These are phyloP conservation scores for Penicillium manginii DNA, from an alignment of 495 filamentous ascomycete species.

Conservation along the genomic window DNA sequence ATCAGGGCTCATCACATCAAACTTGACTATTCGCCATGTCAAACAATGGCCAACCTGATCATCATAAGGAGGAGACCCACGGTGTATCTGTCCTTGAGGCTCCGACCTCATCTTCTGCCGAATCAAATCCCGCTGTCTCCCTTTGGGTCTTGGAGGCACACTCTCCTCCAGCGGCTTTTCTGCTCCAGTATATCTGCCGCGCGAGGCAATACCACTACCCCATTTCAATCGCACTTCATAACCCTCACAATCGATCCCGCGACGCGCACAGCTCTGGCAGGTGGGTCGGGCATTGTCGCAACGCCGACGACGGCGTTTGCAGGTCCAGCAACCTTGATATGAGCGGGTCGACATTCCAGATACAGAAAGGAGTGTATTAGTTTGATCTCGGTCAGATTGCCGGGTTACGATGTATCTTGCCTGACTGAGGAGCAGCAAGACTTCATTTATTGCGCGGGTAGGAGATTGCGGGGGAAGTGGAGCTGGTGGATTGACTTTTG, in stretches of 20 bases:
- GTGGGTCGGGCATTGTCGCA: slow-evolving; percentile 36
- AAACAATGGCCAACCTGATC: background rate
- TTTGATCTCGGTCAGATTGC: background rate
- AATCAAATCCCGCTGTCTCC: slow-evolving; percentile 35
- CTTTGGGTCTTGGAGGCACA: slow-evolving; percentile 28
- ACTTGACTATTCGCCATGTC: background rate
- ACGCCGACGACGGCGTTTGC: slow-evolving; percentile 37
- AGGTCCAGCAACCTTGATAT: slow-evolving; percentile 43
- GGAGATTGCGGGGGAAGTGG: slow-evolving; percentile 24
- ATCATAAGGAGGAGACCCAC: background rate
- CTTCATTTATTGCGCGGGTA: background rate
- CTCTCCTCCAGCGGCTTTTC: slow-evolving; percentile 34
- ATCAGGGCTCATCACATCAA: slow-evolving; percentile 3
- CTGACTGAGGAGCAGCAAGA: background rate
- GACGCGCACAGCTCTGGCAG: slow-evolving; percentile 32
- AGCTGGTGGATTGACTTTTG: slow-evolving; percentile 7
- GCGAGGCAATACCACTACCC: slow-evolving; percentile 42
- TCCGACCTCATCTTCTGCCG: slow-evolving; percentile 22
- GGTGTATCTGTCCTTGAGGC: background rate
- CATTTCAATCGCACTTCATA: slow-evolving; percentile 42
- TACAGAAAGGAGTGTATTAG: background rate
- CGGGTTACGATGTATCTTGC: no score
- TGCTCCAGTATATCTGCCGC: slow-evolving; percentile 39
- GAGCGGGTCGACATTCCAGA: slow-evolving; percentile 44
- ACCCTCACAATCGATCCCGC: slow-evolving; percentile 36